phyloP scores from a whole-genome alignment of 352 stramenopile genomes.

The Phytophthora citricola region DNA sequence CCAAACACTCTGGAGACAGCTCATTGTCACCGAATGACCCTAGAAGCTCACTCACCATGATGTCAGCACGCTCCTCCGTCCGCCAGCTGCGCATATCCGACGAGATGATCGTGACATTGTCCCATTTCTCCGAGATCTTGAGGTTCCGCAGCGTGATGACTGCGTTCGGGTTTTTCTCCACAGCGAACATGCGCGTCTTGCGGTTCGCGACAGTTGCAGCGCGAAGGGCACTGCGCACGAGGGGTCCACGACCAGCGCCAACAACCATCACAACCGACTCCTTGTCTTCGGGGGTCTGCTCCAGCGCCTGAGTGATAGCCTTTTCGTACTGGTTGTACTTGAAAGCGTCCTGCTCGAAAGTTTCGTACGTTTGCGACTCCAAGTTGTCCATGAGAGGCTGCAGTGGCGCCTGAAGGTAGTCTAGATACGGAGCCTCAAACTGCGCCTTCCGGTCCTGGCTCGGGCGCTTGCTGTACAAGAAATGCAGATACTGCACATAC shows the following conservation, averaged over 20 bases:
- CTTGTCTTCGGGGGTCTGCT: constrained; percentile 60
- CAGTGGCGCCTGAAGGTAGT: constrained; percentile 96
- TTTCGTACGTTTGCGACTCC: constrained; percentile 98
- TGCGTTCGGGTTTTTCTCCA: constrained; percentile 99
- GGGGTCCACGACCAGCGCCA: constrained; percentile 95
- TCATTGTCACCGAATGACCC: constrained; percentile 99
- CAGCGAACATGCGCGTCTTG: constrained; percentile 91
- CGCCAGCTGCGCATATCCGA: constrained; percentile 90
- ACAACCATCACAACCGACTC: constrained; percentile 90
- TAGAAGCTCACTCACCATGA: constrained; percentile 96
- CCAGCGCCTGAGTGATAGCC: constrained; percentile 88
- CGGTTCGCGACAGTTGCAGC: constrained; percentile 72
- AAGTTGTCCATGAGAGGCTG: constrained; percentile 99
- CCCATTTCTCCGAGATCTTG: constrained; percentile 88
- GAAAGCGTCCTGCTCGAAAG: constrained; percentile 98
- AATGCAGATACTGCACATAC: constrained; percentile 96
- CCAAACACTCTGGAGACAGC: constrained; percentile 98
- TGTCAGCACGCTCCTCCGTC: constrained; percentile 87
- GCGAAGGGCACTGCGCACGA: constrained; percentile 91
- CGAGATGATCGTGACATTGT: constrained; percentile 85
- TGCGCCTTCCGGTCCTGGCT: constrained; percentile 82
- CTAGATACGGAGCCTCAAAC: constrained; percentile 94
- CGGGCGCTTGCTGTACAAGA: constrained; percentile 82
- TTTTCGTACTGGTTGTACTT: constrained; percentile 99
- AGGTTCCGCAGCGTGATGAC: constrained; percentile 94